Percentiles rank a stretch among this genome's conserved stretches.
Evolutionary conservation across 768 basidiomycete genomes (phyloP).

Genomic region (Hydnomerulius pinastri): DNA sequence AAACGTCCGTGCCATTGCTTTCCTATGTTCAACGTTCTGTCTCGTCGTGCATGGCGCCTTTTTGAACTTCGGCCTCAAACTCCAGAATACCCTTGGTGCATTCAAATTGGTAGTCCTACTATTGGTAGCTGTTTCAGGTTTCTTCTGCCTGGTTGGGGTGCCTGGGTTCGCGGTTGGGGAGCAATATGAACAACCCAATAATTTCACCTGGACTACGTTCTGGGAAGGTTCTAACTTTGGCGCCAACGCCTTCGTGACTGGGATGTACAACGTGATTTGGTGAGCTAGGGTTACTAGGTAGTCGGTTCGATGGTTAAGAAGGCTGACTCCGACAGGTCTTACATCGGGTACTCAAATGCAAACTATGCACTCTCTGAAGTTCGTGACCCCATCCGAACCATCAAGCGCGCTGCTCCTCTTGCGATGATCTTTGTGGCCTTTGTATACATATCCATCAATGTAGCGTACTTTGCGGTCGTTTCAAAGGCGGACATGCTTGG

Average conservation of each 20-base stretch:
- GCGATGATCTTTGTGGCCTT: constrained; percentile 61
- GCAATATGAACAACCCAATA: constrained; percentile 55
- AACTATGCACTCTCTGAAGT: constrained; percentile 77
- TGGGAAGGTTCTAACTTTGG: constrained; percentile 64
- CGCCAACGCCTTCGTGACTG: constrained; percentile 61
- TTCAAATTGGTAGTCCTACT: constrained; percentile 62
- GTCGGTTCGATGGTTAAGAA: not conserved
- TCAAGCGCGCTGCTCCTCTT: constrained; percentile 69
- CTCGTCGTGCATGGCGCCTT: constrained; percentile 57
- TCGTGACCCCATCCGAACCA: constrained; percentile 65
- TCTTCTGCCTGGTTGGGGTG: constrained; percentile 50
- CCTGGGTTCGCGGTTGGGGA: constrained; percentile 51
- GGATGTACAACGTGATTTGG: constrained; percentile 75
- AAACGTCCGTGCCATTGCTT: constrained; percentile 54
- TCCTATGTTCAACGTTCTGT: constrained; percentile 57
- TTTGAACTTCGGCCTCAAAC: constrained; percentile 54
- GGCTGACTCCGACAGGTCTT: constrained; percentile 49
- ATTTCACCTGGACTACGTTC: constrained; percentile 58
- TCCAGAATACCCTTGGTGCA: constrained; percentile 64
- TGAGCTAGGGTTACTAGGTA: constrained; percentile 24
- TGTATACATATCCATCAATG: constrained; percentile 64
- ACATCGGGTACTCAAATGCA: constrained; percentile 71
- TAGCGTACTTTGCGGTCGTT: constrained; percentile 76
- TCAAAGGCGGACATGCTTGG: constrained; percentile 66
- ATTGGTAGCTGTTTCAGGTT: constrained; percentile 53